phyloP scores from a whole-genome alignment of 140 eudicot species.

The Erigeron philadelphicus region DNA sequence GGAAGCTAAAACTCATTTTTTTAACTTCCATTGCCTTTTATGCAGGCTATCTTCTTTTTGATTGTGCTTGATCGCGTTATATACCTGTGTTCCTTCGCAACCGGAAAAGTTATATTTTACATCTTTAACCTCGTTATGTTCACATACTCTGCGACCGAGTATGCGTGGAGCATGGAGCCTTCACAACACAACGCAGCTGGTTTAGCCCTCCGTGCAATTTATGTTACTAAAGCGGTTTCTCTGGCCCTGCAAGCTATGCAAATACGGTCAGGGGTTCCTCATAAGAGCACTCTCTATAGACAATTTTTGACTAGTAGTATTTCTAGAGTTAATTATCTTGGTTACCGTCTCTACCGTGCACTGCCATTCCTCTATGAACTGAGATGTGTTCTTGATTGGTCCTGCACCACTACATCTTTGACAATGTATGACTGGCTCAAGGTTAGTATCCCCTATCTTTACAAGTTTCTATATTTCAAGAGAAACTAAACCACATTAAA shows the following conservation, averaged over 20 bases:
- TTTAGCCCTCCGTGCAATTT: slow-evolving; percentile 86
- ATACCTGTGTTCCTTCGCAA: slow-evolving; percentile 91
- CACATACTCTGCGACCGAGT: slow-evolving; percentile 75
- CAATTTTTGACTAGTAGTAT: slow-evolving; percentile 90
- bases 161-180: slow-evolving; percentile 89
- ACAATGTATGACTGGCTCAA: slow-evolving; percentile 99
- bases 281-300: slow-evolving; percentile 88
- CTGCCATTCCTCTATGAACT: slow-evolving; percentile 92
- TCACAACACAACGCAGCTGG: slow-evolving; percentile 64
- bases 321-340: slow-evolving; percentile 71
- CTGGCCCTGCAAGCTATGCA: slow-evolving; percentile 87
- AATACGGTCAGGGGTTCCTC: slow-evolving; percentile 87
- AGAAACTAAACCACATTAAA: slow-evolving; percentile 8
- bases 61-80: slow-evolving; percentile 92
- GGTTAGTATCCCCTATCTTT: slow-evolving; percentile 43
- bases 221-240: slow-evolving; percentile 79
- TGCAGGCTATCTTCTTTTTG: slow-evolving; percentile 97
- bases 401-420: slow-evolving; percentile 93
- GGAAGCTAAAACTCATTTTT: slow-evolving; percentile 7
- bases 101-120: slow-evolving; percentile 82
- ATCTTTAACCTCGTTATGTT: slow-evolving; percentile 76
- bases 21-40: neutral
- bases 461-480: neutral
- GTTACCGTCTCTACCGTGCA: slow-evolving; percentile 89
- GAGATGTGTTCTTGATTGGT: slow-evolving; percentile 99